Evolutionary conservation across 768 basidiomycete genomes (phyloP), one percentile per base, ranked within the genome.

Genomic region (Saitozyma podzolica): DNA sequence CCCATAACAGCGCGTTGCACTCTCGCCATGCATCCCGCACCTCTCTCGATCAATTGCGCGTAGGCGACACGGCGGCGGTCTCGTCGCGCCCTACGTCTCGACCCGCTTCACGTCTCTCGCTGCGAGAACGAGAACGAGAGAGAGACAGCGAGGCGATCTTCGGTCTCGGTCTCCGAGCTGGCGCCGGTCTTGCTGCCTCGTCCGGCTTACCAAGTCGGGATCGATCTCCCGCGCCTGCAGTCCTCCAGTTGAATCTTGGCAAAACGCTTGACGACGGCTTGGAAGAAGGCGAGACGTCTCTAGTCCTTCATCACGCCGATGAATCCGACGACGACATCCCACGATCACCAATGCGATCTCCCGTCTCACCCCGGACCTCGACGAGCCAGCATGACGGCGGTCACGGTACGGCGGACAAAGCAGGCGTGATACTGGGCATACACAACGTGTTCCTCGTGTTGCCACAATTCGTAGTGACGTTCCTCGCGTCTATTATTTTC

Each of bases 381-480:
- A 48, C 19, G 41, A 43, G 11, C 45, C 43, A n/a, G 11, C 13
- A 19, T 20, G 10, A 43, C 54, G 9, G 55, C 42, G 37, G 20
- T 51, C 9, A 55, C 62, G 78, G 62, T 42, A 67, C 63, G 55
- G 89, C 89, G 59, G 84, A 88, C 8, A 92, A 92, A 77, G 90
- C 92, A 0, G 94, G 94, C 8, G 88, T 92, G 48, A 92, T 93
- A 57, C 80, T 93, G 62, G 93, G 95, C 47, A 95, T 97, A 56
- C 93, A 97, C 80, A 97, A 96, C 73, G 85, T 96, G 62, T 95
- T 90, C 79, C 83, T 98, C 64, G 95, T 97, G 62, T 81, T 96
- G 8, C 95, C 95, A 0, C 95, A 98, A 73, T 94, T 97, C 80
- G 83, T 98, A 47, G 89, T 94, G 40, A 94, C 91, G 0, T 92